Evolutionary conservation across 371 early-diverging fungal species (phyloP).

Genomic region (Circinella minor): DNA sequence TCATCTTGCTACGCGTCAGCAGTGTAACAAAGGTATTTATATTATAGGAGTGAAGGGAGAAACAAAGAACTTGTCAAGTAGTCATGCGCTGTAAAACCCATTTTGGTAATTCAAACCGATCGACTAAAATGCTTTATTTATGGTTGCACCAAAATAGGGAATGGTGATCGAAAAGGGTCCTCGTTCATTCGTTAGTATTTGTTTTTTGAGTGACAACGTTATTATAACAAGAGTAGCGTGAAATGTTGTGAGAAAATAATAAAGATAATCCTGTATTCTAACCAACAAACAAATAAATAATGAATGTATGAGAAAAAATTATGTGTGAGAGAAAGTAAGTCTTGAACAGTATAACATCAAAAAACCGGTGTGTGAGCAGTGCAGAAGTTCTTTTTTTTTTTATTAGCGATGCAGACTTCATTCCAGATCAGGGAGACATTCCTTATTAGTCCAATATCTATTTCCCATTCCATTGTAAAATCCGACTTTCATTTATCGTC

Average conservation of each 20-base stretch:
- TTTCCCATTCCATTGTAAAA: slow-evolving; percentile 37
- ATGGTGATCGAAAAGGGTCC: slow-evolving; percentile 15
- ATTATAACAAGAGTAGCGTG: too few species aligned
- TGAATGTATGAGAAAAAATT: too few species aligned
- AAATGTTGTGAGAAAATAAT: too few species aligned
- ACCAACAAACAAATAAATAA: too few species aligned
- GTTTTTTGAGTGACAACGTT: too few species aligned
- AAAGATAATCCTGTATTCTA: too few species aligned
- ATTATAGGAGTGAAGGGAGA: not conserved
- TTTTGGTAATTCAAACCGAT: slow-evolving; percentile 10
- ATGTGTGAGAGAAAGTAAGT: not conserved
- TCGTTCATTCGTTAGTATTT: not conserved
- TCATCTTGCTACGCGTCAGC: slow-evolving; percentile 25
- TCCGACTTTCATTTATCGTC: slow-evolving; percentile 19
- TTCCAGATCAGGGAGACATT: slow-evolving; percentile 35
- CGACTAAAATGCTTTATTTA: slow-evolving; percentile 4
- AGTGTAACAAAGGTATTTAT: slow-evolving; percentile 12
- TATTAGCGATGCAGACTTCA: slow-evolving; percentile 14
- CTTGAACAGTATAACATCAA: not conserved
- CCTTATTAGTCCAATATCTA: slow-evolving; percentile 24
- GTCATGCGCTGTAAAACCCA: slow-evolving; percentile 11
- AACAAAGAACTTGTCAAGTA: not conserved
- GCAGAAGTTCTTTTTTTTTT: not conserved
- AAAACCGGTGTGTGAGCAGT: not conserved
- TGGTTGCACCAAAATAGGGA: slow-evolving; percentile 19